Base-by-base conservation (phyloP, 805 yeast genomes). In the Hemisphaericaspora nanyangensis region DNA sequence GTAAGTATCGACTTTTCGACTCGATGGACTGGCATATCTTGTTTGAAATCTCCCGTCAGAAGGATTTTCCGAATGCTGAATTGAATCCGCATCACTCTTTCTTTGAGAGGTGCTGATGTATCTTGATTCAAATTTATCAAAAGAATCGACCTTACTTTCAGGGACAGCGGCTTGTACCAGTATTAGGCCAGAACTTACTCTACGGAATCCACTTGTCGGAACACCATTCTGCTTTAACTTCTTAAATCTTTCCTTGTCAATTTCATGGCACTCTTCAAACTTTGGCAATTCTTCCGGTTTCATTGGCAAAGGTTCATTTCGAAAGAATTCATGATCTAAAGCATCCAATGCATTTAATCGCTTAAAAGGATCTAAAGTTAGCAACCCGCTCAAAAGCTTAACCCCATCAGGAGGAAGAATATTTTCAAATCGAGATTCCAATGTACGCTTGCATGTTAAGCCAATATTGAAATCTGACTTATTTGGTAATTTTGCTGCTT, bases 251-350 rank as follows among this genome's bases (percentile, higher is more conserved):
- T 78, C 77, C 34, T 77, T 77, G 60, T 88, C 96, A 18, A 89
- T 75, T 59, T 91, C 98, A 58, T 93, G 97, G 45, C 95, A 79
- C 46, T 90, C 95, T 48, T 84, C 90, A 48, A 83, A 84, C 20
- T 72, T 73, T 3, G 88, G 84, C 17, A 89, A 62, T 15, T 74
- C 76, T 6, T 53, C 52, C 0, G 80, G 77, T 11, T 48, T 36
- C 28, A 79, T 68, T 0, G 96, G 88, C 17, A 74, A 47, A 0
- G 97, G 97, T 0, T 72, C 80, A 3, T 65, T 66, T 13, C 56
- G 66, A 61, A 93, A 89, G 63, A 81, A 93, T 1, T 62, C 67
- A 49, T 87, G 89, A 12, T 74, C 65, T 34, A 86, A 59, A 0
- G 96, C 96, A 38, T 80, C 85, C 44, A 74, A 58, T 0, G 98